Percentiles rank a stretch among this genome's conserved stretches.
These are phyloP conservation scores for Tetrapisispora pingtungensis DNA, from an alignment of 805 yeast genomes.

Conservation along the genomic window DNA sequence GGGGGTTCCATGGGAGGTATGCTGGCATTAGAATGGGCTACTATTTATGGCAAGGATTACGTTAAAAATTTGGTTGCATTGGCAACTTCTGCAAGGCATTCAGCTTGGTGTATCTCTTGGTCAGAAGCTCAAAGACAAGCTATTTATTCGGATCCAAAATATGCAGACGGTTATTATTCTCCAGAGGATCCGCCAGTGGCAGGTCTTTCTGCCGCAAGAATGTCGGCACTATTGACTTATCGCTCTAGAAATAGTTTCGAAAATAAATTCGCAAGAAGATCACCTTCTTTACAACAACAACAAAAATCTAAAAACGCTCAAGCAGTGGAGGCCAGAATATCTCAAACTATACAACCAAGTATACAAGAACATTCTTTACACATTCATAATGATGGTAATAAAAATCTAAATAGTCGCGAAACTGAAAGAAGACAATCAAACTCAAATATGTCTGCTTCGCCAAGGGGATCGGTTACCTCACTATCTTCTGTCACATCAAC, in stretches of 20 bases:
- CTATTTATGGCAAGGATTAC: slow-evolving; percentile 50
- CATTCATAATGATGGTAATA: slow-evolving; percentile 79
- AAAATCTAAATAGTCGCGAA: slow-evolving; percentile 11
- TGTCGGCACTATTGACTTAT: slow-evolving; percentile 91
- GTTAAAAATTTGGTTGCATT: slow-evolving; percentile 68
- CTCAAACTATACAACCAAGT: slow-evolving; percentile 20
- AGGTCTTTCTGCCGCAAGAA: slow-evolving; percentile 93
- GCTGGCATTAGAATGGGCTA: slow-evolving; percentile 81
- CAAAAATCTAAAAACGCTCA: slow-evolving; percentile 15
- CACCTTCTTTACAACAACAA: slow-evolving; percentile 37
- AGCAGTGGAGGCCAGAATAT: background rate
- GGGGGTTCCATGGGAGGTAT: slow-evolving; percentile 99
- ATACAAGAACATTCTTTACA: slow-evolving; percentile 68
- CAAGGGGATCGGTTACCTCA: slow-evolving; percentile 20
- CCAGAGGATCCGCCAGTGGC: slow-evolving; percentile 69
- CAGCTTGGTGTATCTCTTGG: slow-evolving; percentile 99
- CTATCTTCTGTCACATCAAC: slow-evolving; percentile 21
- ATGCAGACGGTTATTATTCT: slow-evolving; percentile 79
- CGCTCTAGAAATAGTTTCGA: slow-evolving; percentile 90
- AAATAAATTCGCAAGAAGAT: slow-evolving; percentile 77
- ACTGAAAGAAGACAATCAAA: slow-evolving; percentile 4
- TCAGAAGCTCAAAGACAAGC: slow-evolving; percentile 97
- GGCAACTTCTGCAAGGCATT: slow-evolving; percentile 89
- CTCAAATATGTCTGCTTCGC: slow-evolving; percentile 11
- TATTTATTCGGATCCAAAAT: slow-evolving; percentile 90